These are phyloP conservation scores for Solanum piurae DNA, from an alignment of 257 asterid species.

Conservation along the genomic window DNA sequence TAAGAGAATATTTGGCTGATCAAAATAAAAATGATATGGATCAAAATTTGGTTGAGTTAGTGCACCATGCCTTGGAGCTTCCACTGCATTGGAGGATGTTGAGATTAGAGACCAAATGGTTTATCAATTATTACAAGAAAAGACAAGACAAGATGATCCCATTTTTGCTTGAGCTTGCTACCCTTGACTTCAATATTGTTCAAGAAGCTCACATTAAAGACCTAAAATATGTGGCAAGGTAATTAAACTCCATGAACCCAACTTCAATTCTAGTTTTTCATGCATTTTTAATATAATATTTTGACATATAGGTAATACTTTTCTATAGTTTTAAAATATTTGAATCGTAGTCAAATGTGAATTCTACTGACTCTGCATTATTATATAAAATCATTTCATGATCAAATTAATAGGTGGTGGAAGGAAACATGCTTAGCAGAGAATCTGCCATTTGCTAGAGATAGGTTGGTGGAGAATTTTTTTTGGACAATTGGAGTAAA, in stretches of 20 bases:
- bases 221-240: conserved; percentile 26
- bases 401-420: conserved; percentile 42
- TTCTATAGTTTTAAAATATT: neutral
- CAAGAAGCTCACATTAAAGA: conserved; percentile 28
- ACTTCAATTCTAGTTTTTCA: neutral
- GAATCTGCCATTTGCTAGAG: conserved; percentile 38
- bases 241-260: neutral
- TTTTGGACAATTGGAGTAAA: conserved; percentile 21
- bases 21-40: neutral
- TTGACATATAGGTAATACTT: neutral
- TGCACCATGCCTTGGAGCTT: conserved; percentile 21
- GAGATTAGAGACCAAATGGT: conserved; percentile 29
- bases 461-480: conserved; percentile 39
- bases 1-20: neutral
- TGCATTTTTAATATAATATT: no score
- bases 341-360: neutral
- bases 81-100: conserved; percentile 30
- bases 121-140: conserved; percentile 14
- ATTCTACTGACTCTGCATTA: neutral
- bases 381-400: neutral
- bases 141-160: conserved; percentile 11
- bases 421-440: conserved; percentile 19
- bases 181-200: conserved; percentile 30
- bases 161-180: conserved; percentile 29
- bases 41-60: neutral